These are phyloP conservation scores for Ceriops tagal DNA, from an alignment of 345 rosid genomes.

Conservation along the genomic window DNA sequence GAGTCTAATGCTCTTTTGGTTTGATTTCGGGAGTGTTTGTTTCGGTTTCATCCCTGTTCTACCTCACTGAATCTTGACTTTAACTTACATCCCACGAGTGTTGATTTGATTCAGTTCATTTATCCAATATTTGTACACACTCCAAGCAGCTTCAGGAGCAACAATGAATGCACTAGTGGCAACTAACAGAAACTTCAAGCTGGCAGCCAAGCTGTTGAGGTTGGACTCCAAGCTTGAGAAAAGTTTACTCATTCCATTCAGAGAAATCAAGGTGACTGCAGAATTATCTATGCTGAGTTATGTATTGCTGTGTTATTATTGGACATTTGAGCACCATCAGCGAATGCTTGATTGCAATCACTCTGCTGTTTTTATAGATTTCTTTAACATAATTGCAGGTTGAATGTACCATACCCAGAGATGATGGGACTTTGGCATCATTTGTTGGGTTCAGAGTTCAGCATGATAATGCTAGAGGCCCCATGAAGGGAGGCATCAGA, in stretches of 20 bases:
- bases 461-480: conserved; percentile 98
- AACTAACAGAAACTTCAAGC: conserved; percentile 91
- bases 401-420: conserved; percentile 91
- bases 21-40: too few species aligned
- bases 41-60: too few species aligned
- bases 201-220: conserved; percentile 82
- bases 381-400: conserved; percentile 46
- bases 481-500: conserved; percentile 99
- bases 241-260: conserved; percentile 88
- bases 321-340: too few species aligned
- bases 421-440: conserved; percentile 81
- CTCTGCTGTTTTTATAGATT: conserved; percentile 2
- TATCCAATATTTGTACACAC: conserved; percentile 7
- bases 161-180: conserved; percentile 94
- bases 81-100: background rate
- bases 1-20: too few species aligned
- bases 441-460: conserved; percentile 93
- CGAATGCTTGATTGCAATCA: background rate
- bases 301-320: background rate
- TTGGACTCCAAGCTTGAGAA: conserved; percentile 96
- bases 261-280: conserved; percentile 81
- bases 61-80: too few species aligned
- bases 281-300: background rate
- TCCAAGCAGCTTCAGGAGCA: conserved; percentile 21
- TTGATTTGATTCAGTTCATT: background rate